These are phyloP conservation scores for Dictyostelium purpureum DNA, from an alignment of 78 protist species.

Conservation along the genomic window DNA sequence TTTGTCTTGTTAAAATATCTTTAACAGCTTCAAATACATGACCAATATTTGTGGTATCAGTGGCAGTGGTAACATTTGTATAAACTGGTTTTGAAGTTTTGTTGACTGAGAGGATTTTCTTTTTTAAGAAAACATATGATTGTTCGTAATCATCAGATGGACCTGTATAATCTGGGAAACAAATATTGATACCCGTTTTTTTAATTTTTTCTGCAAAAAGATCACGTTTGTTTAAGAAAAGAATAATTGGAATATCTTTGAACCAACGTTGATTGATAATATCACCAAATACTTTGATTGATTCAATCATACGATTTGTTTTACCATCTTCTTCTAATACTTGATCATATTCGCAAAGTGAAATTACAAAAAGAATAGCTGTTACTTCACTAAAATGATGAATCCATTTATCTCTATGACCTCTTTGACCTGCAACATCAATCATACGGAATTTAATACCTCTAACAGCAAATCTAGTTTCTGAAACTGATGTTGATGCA, in stretches of 20 bases:
- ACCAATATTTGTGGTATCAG: conserved; percentile 91
- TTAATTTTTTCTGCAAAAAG: conserved; percentile 88
- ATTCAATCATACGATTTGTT: conserved; percentile 82
- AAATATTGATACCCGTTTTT: conserved; percentile 42
- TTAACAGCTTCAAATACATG: conserved; percentile 88
- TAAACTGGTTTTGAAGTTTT: conserved; percentile 76
- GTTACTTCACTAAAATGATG: conserved; percentile 88
- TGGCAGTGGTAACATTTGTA: conserved; percentile 95
- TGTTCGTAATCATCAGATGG: conserved; percentile 55
- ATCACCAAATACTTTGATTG: conserved; percentile 76
- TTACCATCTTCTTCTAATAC: conserved; percentile 81
- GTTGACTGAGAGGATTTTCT: conserved; percentile 54
- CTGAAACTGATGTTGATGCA: conserved; percentile 83
- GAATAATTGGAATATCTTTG: conserved; percentile 71
- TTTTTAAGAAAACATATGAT: conserved; percentile 53
- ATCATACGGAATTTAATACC: conserved; percentile 78
- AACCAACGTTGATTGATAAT: conserved; percentile 85
- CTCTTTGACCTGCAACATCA: conserved; percentile 95
- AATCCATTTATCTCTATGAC: conserved; percentile 94
- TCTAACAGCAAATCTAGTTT: conserved; percentile 59
- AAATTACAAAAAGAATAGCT: conserved; percentile 84
- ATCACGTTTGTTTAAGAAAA: conserved; percentile 91
- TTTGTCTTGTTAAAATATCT: conserved; percentile 83
- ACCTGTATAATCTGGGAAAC: conserved; percentile 85
- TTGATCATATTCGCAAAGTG: conserved; percentile 85